These are phyloP conservation scores for Cercis canadensis DNA, from an alignment of 306 rosid genomes.

Conservation along the genomic window DNA sequence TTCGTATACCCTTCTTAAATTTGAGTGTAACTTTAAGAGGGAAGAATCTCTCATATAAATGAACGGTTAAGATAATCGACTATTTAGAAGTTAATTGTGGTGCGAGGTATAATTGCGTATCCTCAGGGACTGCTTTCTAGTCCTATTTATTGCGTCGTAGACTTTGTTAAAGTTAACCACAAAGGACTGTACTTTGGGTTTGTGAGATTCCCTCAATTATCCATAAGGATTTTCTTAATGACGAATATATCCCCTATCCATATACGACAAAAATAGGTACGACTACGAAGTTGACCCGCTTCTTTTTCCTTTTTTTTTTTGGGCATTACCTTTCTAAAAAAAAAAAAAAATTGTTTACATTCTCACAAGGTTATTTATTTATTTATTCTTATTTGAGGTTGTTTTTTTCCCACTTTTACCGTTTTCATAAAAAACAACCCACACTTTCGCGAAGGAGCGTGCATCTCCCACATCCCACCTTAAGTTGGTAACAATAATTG, in stretches of 20 bases:
- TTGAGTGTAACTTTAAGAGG: not conserved
- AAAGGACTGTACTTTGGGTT: constrained; percentile 34
- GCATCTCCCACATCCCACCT: no score
- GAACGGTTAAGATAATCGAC: constrained; percentile 16
- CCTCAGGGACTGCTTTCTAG: not conserved
- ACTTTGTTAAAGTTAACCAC: constrained; percentile 27
- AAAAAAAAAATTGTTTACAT: no score
- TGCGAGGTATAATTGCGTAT: no score
- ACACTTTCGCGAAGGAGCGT: no score
- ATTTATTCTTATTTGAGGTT: no score
- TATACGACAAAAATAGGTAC: constrained; percentile 17
- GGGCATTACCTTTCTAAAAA: not conserved
- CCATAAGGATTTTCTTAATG: not conserved
- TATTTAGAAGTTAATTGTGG: no score
- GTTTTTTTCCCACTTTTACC: no score
- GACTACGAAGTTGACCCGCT: constrained; percentile 34
- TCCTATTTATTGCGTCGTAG: constrained; percentile 25
- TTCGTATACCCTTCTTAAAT: not conserved
- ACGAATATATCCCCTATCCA: constrained; percentile 37
- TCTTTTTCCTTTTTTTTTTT: not conserved
- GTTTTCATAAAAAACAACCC: no score
- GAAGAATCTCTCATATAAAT: no score
- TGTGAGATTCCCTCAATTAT: not conserved
- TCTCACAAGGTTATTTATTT: no score
- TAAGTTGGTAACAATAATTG: no score